These are phyloP conservation scores for Ulota crispa DNA, from an alignment of 225 moss, liverwort and hornwort species.

Conservation along the genomic window DNA sequence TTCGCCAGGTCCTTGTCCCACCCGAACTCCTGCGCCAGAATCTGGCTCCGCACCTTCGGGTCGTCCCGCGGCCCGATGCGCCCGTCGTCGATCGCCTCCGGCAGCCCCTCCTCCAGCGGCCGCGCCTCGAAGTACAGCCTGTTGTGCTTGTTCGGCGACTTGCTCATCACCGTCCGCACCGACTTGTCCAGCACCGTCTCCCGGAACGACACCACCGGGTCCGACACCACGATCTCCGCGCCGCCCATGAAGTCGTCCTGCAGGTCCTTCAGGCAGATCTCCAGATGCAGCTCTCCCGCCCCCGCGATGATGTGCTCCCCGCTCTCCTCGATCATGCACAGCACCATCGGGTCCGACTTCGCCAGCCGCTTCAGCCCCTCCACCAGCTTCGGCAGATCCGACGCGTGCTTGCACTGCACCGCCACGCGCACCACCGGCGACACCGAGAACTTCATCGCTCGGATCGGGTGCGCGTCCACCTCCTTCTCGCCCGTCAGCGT, in stretches of 20 bases:
- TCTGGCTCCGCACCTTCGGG: slow-evolving; percentile 49
- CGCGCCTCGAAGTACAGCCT: slow-evolving; percentile 58
- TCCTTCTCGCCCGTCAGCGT: slow-evolving; percentile 64
- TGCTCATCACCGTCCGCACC: slow-evolving; percentile 59
- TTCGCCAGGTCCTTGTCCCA: slow-evolving; percentile 67
- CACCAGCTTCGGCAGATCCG: slow-evolving; percentile 59
- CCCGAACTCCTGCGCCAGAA: slow-evolving; percentile 58
- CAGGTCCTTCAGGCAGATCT: slow-evolving; percentile 53
- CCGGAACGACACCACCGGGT: slow-evolving; percentile 59
- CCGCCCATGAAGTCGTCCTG: slow-evolving; percentile 57
- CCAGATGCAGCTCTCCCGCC: slow-evolving; percentile 46
- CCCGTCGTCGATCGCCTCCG: slow-evolving; percentile 56
- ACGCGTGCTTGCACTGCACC: slow-evolving; percentile 63
- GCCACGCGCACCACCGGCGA: slow-evolving; percentile 65
- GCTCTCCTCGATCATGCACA: slow-evolving; percentile 48
- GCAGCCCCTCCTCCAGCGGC: slow-evolving; percentile 51
- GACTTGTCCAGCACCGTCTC: slow-evolving; percentile 65
- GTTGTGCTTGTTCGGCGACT: slow-evolving; percentile 67
- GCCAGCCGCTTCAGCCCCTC: slow-evolving; percentile 63
- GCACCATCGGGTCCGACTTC: slow-evolving; percentile 55
- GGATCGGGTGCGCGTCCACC: slow-evolving; percentile 56
- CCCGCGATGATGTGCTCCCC: slow-evolving; percentile 52
- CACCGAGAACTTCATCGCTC: slow-evolving; percentile 65
- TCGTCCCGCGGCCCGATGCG: slow-evolving; percentile 46
- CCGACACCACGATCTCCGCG: slow-evolving; percentile 44